phyloP scores from a whole-genome alignment of 345 rosid genomes.

The Heritiera fomes region DNA sequence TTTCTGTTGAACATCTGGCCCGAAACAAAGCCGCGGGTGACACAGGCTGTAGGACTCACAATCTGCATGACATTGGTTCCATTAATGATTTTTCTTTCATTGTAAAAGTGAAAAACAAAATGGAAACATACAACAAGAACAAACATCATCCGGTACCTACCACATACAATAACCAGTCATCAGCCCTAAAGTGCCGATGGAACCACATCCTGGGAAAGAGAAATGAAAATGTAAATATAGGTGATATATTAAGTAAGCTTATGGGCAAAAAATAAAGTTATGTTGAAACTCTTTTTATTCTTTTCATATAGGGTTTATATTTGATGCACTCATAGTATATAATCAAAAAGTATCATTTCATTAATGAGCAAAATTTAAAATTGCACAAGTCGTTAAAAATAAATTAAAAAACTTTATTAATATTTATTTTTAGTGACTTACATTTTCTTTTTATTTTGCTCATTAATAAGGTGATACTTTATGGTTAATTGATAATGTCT shows the following conservation, averaged over 20 bases:
- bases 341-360: too few relatives aligned
- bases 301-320: not conserved
- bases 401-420: too few relatives aligned
- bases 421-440: too few relatives aligned
- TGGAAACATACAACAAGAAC: not conserved
- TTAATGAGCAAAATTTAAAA: too few relatives aligned
- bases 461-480: too few relatives aligned
- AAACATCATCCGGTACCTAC: slow-evolving; percentile 38
- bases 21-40: slow-evolving; percentile 69
- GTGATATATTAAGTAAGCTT: not conserved
- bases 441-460: too few relatives aligned
- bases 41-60: slow-evolving; percentile 57
- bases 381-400: too few relatives aligned
- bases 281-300: not conserved
- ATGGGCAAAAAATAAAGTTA: not conserved
- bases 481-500: too few relatives aligned
- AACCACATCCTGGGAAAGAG: slow-evolving; percentile 76
- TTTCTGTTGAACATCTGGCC: slow-evolving; percentile 77
- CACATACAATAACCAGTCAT: slow-evolving; percentile 90
- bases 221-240: not conserved
- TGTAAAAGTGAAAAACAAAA: not conserved
- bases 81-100: slow-evolving; percentile 8
- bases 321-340: too few relatives aligned
- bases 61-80: slow-evolving; percentile 39
- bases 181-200: slow-evolving; percentile 81